Evolutionary conservation across 495 filamentous ascomycete species (phyloP), one percentile per base, ranked within the genome.

Genomic region (Barbatosphaeria neglecta): DNA sequence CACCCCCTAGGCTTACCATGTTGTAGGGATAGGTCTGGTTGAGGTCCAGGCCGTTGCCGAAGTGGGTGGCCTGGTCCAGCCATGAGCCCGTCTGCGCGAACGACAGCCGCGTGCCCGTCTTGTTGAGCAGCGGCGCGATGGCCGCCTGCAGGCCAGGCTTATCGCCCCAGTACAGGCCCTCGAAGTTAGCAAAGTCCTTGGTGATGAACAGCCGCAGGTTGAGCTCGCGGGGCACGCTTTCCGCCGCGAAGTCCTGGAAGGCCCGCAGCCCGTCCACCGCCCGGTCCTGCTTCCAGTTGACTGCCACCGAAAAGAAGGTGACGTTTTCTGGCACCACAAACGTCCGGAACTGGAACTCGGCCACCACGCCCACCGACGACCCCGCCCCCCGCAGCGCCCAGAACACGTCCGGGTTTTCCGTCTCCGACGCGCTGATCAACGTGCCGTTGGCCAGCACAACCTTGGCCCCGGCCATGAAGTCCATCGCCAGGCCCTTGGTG

Each of bases 321-420:
- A 72, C 53, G 28, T 61, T 58, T 6, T 46, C 53, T 1, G 68
- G 68, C n/a, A 62, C 60, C 31, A 63, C 60, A 33, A 72, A 72
- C 1, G 68, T 72, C 37, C 64, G 59, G 54, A 72, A 67, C 38
- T 55, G 55, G 51, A 65, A 69, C 43, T 50, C 55, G 9, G 61
- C 50, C 11, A 69, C 68, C 18, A 72, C 56, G 19, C 68, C 68
- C 38, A 70, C 64, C 46, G 63, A 66, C 5, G 62, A 66, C 2
- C 68, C 68, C 0, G 68, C 62, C 13, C 67, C 68, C 20, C 62
- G 57, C 40, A 72, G 49, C 24, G 64, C 68, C 67, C 66, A 72
- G 52, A 67, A 70, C 22, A 70, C 50, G 4, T 69, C 64, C 15
- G 57, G 50, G 47, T 73, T 67, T 43, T 65, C 61, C 3, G 57